Percentiles rank a stretch among this genome's conserved stretches.
phyloP scores from a whole-genome alignment of 2,329 filamentous ascomycete genomes.

The Paraconiothyrium brasiliense region DNA sequence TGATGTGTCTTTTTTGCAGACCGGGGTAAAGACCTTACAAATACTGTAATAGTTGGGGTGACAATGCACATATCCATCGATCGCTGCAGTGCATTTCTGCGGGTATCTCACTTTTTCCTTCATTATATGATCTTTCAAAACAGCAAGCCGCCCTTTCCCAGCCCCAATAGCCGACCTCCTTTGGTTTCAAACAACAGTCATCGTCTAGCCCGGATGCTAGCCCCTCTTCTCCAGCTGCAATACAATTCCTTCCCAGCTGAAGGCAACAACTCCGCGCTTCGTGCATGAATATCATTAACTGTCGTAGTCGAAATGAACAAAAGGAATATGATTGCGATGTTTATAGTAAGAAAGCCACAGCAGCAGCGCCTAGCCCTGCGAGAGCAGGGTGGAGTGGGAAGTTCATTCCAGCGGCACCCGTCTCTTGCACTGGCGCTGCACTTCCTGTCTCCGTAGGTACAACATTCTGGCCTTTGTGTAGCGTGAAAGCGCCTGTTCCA shows the following conservation, averaged over 20 bases:
- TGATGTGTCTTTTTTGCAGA: too few species aligned
- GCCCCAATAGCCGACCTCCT: too few species aligned
- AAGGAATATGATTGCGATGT: neutral
- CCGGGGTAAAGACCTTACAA: neutral
- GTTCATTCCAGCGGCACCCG: constrained; percentile 25
- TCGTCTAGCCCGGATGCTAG: neutral
- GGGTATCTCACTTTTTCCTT: constrained; percentile 12
- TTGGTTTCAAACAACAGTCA: too few species aligned
- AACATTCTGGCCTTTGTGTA: neutral
- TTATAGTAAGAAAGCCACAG: constrained; percentile 31
- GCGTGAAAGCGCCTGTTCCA: neutral
- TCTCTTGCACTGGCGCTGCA: constrained; percentile 9
- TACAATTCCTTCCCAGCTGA: neutral
- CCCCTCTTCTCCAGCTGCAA: neutral
- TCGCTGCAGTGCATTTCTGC: constrained; percentile 9
- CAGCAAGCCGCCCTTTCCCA: constrained; percentile 4
- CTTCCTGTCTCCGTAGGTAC: constrained; percentile 9
- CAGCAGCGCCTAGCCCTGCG: constrained; percentile 41
- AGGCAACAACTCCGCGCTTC: neutral
- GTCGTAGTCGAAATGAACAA: constrained; percentile 12
- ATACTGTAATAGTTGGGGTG: neutral
- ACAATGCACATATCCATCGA: neutral
- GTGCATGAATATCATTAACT: constrained; percentile 8
- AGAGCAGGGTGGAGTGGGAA: constrained; percentile 34
- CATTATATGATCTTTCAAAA: constrained; percentile 10